These are phyloP conservation scores for Puccinellia tenuiflora DNA, from an alignment of 176 grass and related monocot species.

Conservation along the genomic window DNA sequence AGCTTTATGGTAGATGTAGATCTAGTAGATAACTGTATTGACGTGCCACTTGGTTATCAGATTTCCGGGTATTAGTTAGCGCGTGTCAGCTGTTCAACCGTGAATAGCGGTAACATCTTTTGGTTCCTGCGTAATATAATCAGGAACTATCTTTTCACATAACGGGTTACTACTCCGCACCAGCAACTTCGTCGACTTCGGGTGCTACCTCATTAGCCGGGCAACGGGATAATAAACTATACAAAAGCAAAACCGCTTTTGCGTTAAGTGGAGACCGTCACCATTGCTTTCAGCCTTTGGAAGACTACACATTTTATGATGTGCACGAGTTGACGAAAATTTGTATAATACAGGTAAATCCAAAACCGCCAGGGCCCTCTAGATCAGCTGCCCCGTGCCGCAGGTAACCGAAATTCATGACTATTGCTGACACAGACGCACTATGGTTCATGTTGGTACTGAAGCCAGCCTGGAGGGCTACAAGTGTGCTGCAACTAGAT, in stretches of 20 bases:
- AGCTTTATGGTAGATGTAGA: neutral
- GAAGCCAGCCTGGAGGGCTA: neutral
- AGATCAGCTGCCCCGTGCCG: neutral
- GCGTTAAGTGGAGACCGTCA: neutral
- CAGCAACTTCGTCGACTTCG: slow-evolving; percentile 4
- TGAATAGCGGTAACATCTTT: neutral
- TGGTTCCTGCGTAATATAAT: neutral
- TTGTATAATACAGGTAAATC: neutral
- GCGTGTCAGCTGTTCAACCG: neutral
- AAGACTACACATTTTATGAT: neutral
- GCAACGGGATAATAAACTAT: neutral
- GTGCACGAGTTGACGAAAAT: neutral
- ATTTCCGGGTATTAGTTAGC: neutral
- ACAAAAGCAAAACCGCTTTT: neutral
- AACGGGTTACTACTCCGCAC: slow-evolving; percentile 13
- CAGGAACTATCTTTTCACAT: neutral
- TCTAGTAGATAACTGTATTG: neutral
- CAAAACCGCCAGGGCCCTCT: neutral
- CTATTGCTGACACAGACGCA: neutral
- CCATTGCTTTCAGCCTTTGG: neutral
- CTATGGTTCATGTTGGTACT: neutral
- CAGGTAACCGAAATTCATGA: neutral
- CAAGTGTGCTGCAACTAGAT: slow-evolving; percentile 20
- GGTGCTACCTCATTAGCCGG: neutral
- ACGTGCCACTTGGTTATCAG: neutral